phyloP scores from a whole-genome alignment of 2,329 filamentous ascomycete species.

The Paradendryphiella salina region DNA sequence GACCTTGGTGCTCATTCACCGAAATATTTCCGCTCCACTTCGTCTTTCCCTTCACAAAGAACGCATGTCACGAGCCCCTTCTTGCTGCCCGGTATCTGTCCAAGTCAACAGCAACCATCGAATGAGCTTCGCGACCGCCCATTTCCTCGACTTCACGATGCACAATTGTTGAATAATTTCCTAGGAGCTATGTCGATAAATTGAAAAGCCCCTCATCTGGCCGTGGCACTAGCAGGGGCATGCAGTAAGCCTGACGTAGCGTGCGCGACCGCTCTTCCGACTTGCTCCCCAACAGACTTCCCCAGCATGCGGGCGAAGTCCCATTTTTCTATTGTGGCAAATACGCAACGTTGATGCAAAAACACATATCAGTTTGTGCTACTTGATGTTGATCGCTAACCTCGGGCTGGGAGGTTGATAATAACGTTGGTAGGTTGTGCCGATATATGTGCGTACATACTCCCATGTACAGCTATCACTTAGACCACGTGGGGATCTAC shows the following conservation, averaged over 20 bases:
- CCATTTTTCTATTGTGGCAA: slow-evolving; percentile 26
- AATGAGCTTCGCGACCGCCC: slow-evolving; percentile 5
- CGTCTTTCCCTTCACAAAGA: neutral
- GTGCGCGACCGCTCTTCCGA: slow-evolving; percentile 17
- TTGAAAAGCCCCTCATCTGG: slow-evolving; percentile 25
- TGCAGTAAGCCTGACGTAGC: slow-evolving; percentile 17
- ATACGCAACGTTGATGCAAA: slow-evolving; percentile 5
- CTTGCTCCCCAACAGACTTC: slow-evolving; percentile 29
- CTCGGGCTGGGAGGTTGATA: neutral
- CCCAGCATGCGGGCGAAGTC: slow-evolving; percentile 11
- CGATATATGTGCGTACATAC: neutral
- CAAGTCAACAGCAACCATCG: slow-evolving; percentile 3
- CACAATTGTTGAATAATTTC: slow-evolving; percentile 38
- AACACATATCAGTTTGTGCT: neutral
- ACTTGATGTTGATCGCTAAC: neutral
- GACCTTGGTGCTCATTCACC: slow-evolving; percentile 1
- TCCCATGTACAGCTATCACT: slow-evolving; percentile 6
- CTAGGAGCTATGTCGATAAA: slow-evolving; percentile 28
- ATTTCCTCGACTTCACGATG: slow-evolving; percentile 22
- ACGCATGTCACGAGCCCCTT: neutral
- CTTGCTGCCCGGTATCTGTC: slow-evolving; percentile 1
- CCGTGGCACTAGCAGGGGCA: slow-evolving; percentile 22
- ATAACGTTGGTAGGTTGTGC: slow-evolving; percentile 2
- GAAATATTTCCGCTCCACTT: neutral
- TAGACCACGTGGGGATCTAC: slow-evolving; percentile 22